phyloP scores from a whole-genome alignment of 1,139 yeast species.

The Yamadazyma epiphylla region DNA sequence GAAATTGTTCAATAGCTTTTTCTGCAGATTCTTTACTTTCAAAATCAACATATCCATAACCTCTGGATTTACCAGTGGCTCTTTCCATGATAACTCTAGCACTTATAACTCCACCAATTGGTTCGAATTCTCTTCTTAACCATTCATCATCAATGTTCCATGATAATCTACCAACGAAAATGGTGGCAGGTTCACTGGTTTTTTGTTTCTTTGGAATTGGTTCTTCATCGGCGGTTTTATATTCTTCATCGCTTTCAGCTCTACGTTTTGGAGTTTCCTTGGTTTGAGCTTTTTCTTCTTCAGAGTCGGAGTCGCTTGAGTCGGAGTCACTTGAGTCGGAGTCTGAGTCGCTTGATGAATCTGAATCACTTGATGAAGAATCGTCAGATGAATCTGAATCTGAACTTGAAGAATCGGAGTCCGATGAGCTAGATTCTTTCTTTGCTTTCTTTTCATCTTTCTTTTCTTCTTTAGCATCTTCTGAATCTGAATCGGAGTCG shows the following conservation, averaged over 20 bases:
- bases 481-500: constrained; percentile 19
- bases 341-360: constrained; percentile 12
- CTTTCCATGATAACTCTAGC: constrained; percentile 96
- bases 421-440: constrained; percentile 7
- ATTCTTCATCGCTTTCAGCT: constrained; percentile 26
- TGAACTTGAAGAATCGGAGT: constrained; percentile 19
- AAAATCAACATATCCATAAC: constrained; percentile 97
- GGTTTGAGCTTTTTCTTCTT: constrained; percentile 13
- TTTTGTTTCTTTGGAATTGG: constrained; percentile 35
- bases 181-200: constrained; percentile 60
- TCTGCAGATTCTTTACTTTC: constrained; percentile 73
- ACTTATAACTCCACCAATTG: constrained; percentile 71
- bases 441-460: constrained; percentile 24
- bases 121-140: constrained; percentile 84
- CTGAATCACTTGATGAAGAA: constrained; percentile 11
- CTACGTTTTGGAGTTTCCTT: constrained; percentile 31
- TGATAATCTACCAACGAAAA: constrained; percentile 94
- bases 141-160: constrained; percentile 97
- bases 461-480: constrained; percentile 27
- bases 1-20: constrained; percentile 81
- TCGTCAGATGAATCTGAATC: constrained; percentile 12
- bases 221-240: constrained; percentile 25
- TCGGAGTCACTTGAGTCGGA: constrained; percentile 27
- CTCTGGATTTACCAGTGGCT: constrained; percentile 90
- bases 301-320: constrained; percentile 27